Conservation (phyloP, 352 stramenopile genomes). For the Globisporangium orthogonon region DNA sequence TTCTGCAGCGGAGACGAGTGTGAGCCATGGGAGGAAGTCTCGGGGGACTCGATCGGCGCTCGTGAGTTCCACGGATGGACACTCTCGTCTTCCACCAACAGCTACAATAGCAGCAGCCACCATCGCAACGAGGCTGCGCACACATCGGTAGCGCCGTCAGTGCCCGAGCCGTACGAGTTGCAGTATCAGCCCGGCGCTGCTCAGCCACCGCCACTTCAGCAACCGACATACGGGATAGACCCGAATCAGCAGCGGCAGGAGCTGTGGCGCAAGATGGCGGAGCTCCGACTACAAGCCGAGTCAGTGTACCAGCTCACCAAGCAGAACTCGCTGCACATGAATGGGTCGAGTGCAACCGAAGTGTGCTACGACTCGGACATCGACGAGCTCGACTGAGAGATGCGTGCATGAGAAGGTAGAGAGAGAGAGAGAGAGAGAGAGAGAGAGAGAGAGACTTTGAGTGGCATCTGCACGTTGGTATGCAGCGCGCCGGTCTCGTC, state of each 20-base stretch:
- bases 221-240: background rate
- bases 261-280: constrained; percentile 42
- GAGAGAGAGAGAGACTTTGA: too few species aligned
- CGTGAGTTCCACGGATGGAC: constrained; percentile 2
- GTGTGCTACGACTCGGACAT: constrained; percentile 6
- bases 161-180: background rate
- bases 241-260: constrained; percentile 14
- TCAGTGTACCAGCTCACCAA: constrained; percentile 55
- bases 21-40: constrained; percentile 4
- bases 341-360: constrained; percentile 10
- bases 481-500: too few species aligned
- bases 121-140: background rate
- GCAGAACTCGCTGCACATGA: constrained; percentile 28
- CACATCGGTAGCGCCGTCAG: too few species aligned
- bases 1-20: constrained; percentile 4
- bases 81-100: background rate
- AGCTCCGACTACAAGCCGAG: constrained; percentile 48
- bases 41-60: constrained; percentile 14
- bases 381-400: constrained; percentile 3
- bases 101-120: background rate
- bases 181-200: constrained; percentile 1
- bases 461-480: too few species aligned
- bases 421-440: too few species aligned
- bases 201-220: too few species aligned
- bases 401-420: too few species aligned